Conservation (phyloP, 768 basidiomycete genomes). For the Hygrocybe coccinea region DNA sequence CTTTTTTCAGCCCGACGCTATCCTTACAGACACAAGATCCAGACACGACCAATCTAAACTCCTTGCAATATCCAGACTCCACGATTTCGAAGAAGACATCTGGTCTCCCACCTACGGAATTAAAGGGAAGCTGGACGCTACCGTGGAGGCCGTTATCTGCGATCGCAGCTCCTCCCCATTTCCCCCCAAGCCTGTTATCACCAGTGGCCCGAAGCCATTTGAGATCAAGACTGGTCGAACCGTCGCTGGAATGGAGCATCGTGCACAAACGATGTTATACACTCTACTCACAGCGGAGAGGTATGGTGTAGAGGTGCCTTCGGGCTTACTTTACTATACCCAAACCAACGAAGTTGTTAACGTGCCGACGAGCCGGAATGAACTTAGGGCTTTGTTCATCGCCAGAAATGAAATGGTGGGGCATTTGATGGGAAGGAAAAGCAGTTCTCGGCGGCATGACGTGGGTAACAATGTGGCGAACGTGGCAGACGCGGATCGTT, state of each 20-base stretch:
- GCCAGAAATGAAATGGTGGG: conserved; percentile 81
- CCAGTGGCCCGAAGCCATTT: conserved; percentile 60
- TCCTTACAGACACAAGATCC: conserved; percentile 65
- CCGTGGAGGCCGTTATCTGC: conserved; percentile 62
- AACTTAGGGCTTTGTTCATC: conserved; percentile 76
- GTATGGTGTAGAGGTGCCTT: conserved; percentile 75
- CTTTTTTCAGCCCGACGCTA: conserved; percentile 49
- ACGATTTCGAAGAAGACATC: conserved; percentile 95
- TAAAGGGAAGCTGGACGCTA: conserved; percentile 94
- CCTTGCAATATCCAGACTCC: conserved; percentile 68
- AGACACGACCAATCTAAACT: conserved; percentile 43
- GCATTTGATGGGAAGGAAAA: conserved; percentile 58
- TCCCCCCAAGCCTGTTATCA: conserved; percentile 14
- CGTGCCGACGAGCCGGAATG: conserved; percentile 75
- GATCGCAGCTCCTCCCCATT: conserved; percentile 35
- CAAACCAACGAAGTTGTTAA: conserved; percentile 83
- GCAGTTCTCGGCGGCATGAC: conserved; percentile 10
- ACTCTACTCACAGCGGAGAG: conserved; percentile 86
- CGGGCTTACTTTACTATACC: conserved; percentile 90
- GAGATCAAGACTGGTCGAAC: conserved; percentile 95
- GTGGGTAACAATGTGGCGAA: conserved; percentile 8
- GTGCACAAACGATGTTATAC: conserved; percentile 97
- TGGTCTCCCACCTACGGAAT: conserved; percentile 94
- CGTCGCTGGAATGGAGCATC: conserved; percentile 77
- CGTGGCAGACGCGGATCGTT: conserved; percentile 38